Evolutionary conservation across 495 filamentous ascomycete species (phyloP).

Genomic region (Neohortaea acidophila): DNA sequence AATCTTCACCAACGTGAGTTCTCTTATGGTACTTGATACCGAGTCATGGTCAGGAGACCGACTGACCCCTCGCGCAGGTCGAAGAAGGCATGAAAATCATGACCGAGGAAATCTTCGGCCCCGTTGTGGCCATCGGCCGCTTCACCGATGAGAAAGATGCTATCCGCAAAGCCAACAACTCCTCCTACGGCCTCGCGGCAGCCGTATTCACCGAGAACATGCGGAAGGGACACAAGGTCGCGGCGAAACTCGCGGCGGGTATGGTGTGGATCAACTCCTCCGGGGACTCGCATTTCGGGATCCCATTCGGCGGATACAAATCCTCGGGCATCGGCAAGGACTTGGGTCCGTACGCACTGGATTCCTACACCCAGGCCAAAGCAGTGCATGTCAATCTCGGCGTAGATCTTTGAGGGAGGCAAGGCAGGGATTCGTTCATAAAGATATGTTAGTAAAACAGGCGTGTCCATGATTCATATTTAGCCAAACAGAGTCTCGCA

Average conservation of each 20-base stretch:
- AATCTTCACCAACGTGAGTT: slow-evolving; percentile 30
- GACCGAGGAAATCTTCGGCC: slow-evolving; percentile 36
- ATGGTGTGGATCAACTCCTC: slow-evolving; percentile 2
- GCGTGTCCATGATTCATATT: too few species aligned
- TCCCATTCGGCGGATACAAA: slow-evolving; percentile 3
- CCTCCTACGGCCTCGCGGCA: slow-evolving; percentile 5
- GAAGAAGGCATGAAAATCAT: slow-evolving; percentile 26
- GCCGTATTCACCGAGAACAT: slow-evolving; percentile 2
- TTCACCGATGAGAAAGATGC: slow-evolving; percentile 8
- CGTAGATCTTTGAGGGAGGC: too few species aligned
- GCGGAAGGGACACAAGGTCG: neutral
- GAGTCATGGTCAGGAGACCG: too few species aligned
- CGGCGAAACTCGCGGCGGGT: too few species aligned
- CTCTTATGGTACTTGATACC: too few species aligned
- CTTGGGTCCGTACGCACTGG: neutral
- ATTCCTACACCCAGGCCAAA: slow-evolving; percentile 2
- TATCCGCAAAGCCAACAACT: slow-evolving; percentile 5
- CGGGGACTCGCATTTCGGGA: neutral
- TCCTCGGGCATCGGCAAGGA: neutral
- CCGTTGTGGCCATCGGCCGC: slow-evolving; percentile 29
- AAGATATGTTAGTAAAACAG: too few species aligned
- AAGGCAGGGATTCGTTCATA: too few species aligned
- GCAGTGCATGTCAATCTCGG: slow-evolving; percentile 3
- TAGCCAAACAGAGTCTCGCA: too few species aligned
- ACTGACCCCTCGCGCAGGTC: too few species aligned